Percentiles rank a stretch among this genome's conserved stretches.
These are phyloP conservation scores for Leishmania mexicana DNA, from an alignment of 208 protist species.

Conservation along the genomic window DNA sequence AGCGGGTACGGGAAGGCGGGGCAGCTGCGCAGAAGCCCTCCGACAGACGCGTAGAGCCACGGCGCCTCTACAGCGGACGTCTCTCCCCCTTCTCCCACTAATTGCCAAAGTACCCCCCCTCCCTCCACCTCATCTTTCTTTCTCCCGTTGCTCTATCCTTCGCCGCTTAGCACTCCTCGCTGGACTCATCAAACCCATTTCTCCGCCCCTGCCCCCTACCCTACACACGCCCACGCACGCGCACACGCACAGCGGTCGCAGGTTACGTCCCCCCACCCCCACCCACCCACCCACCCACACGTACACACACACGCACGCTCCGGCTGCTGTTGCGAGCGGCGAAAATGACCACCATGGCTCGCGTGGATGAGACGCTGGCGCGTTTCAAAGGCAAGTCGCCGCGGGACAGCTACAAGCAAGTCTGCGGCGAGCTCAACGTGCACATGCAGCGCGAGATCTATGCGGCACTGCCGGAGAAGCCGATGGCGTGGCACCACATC, in stretches of 20 bases:
- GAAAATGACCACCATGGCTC: constrained; percentile 79
- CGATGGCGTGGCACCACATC: constrained; percentile 69
- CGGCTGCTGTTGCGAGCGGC: not conserved
- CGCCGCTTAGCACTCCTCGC: not conserved
- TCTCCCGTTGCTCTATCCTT: not conserved
- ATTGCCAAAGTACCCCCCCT: not conserved
- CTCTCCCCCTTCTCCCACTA: not conserved
- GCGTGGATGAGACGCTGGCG: constrained; percentile 65
- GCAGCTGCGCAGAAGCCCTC: not conserved
- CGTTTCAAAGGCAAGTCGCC: constrained; percentile 81
- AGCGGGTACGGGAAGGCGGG: not conserved
- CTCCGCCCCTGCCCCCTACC: not conserved
- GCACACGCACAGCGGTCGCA: not conserved
- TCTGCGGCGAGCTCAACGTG: constrained; percentile 73
- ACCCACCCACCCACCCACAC: not conserved
- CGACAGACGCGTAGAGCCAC: not conserved
- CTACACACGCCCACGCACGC: not conserved
- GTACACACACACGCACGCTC: not conserved
- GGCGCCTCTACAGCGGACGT: not conserved
- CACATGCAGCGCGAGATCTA: constrained; percentile 66
- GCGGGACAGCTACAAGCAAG: constrained; percentile 73
- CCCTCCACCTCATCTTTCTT: not conserved
- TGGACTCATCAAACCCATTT: no score
- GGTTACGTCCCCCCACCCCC: not conserved
- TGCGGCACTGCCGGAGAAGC: constrained; percentile 55